Conservation (phyloP, 2,329 filamentous ascomycete species). For the Ceratocystis papillata region DNA sequence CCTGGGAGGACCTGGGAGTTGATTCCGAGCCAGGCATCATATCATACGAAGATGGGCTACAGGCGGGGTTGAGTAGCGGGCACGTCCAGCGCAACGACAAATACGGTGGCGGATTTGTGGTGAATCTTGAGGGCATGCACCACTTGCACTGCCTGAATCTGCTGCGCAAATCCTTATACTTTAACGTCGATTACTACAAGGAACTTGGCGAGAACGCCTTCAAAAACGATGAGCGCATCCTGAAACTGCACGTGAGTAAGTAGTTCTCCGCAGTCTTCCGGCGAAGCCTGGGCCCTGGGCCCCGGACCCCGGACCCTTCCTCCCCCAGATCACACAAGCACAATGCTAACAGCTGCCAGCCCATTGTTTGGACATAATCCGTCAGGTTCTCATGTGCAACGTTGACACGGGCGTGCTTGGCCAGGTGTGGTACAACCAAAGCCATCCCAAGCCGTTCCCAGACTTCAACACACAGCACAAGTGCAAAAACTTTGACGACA, state of each 20-base stretch:
- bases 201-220: slow-evolving; percentile 42
- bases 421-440: slow-evolving; percentile 47
- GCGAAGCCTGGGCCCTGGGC: no score
- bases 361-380: slow-evolving; percentile 51
- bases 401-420: slow-evolving; percentile 50
- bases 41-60: slow-evolving; percentile 38
- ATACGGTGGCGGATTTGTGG: slow-evolving; percentile 49
- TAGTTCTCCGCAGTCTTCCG: neutral
- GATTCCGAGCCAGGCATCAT: slow-evolving; percentile 41
- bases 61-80: slow-evolving; percentile 41
- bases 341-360: slow-evolving; percentile 30
- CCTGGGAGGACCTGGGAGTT: slow-evolving; percentile 39
- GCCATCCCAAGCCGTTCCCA: slow-evolving; percentile 41
- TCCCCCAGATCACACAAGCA: no score
- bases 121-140: slow-evolving; percentile 47
- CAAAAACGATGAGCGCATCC: slow-evolving; percentile 43
- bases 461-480: slow-evolving; percentile 52
- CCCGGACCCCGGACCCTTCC: no score
- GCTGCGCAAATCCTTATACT: slow-evolving; percentile 47
- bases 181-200: slow-evolving; percentile 50
- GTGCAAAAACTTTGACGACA: slow-evolving; percentile 47
- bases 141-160: slow-evolving; percentile 53
- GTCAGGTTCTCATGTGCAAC: slow-evolving; percentile 54
- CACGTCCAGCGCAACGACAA: slow-evolving; percentile 46
- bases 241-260: slow-evolving; percentile 46